A percentile compares a stretch with the other conserved stretches of the same genome.
Conservation (phyloP, 2,329 filamentous ascomycete genomes). For the Calonectria fujianensis region DNA sequence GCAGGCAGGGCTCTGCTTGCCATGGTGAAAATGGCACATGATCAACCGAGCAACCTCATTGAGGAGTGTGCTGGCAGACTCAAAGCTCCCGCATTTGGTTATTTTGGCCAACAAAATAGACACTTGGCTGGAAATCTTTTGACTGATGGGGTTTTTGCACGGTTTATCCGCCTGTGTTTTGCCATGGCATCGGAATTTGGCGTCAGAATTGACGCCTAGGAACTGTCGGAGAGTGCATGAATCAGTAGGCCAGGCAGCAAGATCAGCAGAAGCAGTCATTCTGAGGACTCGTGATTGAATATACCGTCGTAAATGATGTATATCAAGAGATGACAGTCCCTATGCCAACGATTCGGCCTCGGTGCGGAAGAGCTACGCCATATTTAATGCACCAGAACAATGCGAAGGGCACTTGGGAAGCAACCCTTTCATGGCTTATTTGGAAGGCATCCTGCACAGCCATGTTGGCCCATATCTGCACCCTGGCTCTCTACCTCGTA, state of each 20-base stretch:
- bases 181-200: slow-evolving; percentile 42
- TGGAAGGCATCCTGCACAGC: slow-evolving; percentile 42
- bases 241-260: slow-evolving; percentile 32
- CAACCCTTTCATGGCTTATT: slow-evolving; percentile 22
- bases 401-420: slow-evolving; percentile 40
- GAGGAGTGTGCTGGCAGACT: slow-evolving; percentile 42
- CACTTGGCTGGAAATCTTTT: slow-evolving; percentile 31
- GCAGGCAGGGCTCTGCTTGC: neutral
- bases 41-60: slow-evolving; percentile 42
- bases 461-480: slow-evolving; percentile 8
- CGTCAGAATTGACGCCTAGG: slow-evolving; percentile 20
- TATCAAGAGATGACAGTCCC: slow-evolving; percentile 38
- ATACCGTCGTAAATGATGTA: neutral
- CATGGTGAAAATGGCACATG: slow-evolving; percentile 41
- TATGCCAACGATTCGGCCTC: slow-evolving; percentile 42
- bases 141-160: slow-evolving; percentile 33
- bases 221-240: slow-evolving; percentile 30
- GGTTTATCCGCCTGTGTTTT: neutral
- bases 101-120: slow-evolving; percentile 39
- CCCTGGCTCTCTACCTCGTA: slow-evolving; percentile 21
- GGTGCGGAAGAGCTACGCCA: neutral
- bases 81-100: slow-evolving; percentile 37
- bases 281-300: neutral
- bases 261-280: slow-evolving; percentile 21
- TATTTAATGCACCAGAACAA: slow-evolving; percentile 45